Base-by-base conservation (phyloP, 345 rosid genomes). In the Eucalyptus marginata region DNA sequence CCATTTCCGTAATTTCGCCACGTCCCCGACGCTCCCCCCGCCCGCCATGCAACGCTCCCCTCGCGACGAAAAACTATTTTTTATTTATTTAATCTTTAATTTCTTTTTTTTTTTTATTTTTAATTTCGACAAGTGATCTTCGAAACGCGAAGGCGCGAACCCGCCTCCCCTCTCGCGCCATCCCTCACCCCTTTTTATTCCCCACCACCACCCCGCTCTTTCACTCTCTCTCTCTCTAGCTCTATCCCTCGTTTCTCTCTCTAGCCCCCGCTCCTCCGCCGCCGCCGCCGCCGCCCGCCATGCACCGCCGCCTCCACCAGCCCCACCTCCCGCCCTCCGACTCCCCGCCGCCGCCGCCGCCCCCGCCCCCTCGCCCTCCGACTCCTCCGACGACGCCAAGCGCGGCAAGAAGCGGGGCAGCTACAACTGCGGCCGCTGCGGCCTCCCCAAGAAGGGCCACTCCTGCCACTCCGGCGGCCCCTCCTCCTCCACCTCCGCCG, bases 381-480 rank as follows among this genome's bases (percentile, higher is more conserved):
- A 95, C 8, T 84, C 96, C 71, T 92, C 95, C 90, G 95, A 91
- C 50, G 94, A 92, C 50, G 52, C 46, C 87, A 90, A 87, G 46
- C 95, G 91, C 24, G 64, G 80, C n/a, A 96, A 93, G 68, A 93
- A 93, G 31, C 96, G 99, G 4, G 99, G 99, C 51, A 97, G 95
- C 88, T 98, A 98, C 92, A 98, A 94, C 94, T 98, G 99, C 86
- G 95, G 99, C 88, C 93, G 99, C n/a, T 98, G 99, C 47, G 99
- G 99, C 29, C 98, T 93, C 50, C 99, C 99, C 80, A 98, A 98
- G 91, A 98, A 95, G 80, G 99, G 99, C 89, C 99, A 98, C 89
- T 86, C 88, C 86, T 98, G 99, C 89, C 91, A 91, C 86, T 13
- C 93, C 56, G 64, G 92, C 56, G 64, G 86, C 52, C 25, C 31